These are phyloP conservation scores for Paraglomus brasilianum DNA, from an alignment of 192 early-diverging fungal species.

Conservation along the genomic window DNA sequence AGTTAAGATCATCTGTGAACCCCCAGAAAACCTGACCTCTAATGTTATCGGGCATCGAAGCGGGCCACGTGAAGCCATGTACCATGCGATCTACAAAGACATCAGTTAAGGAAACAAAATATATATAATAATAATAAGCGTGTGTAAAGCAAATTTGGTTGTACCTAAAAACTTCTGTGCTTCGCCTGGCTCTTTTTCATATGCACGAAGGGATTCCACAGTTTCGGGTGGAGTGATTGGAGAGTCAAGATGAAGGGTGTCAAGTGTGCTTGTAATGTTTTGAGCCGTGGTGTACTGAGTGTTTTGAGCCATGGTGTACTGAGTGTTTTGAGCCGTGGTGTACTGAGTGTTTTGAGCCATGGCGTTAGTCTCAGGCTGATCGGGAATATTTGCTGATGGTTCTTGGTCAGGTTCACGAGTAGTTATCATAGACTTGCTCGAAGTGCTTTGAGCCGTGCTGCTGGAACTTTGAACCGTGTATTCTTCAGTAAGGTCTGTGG, in stretches of 20 bases:
- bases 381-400: no score
- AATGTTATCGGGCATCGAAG: not conserved
- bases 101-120: conserved; percentile 10
- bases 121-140: no score
- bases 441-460: no score
- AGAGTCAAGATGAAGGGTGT: conserved; percentile 7
- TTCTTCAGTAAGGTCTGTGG: no score
- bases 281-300: no score
- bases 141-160: not conserved
- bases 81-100: conserved; percentile 2
- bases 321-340: no score
- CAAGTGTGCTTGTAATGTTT: not conserved
- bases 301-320: no score
- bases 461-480: no score
- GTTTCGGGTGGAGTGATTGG: conserved; percentile 21
- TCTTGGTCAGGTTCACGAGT: no score
- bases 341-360: no score
- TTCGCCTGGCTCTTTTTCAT: conserved; percentile 4
- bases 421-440: no score
- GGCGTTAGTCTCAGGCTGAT: no score
- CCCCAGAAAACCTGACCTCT: not conserved
- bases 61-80: conserved; percentile 14
- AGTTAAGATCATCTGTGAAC: not conserved
- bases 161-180: conserved; percentile 21
- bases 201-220: conserved; percentile 13